Percentiles rank a stretch among this genome's conserved stretches.
Evolutionary conservation across 176 grass and related monocot genomes (phyloP).

Genomic region (Avena sativa): DNA sequence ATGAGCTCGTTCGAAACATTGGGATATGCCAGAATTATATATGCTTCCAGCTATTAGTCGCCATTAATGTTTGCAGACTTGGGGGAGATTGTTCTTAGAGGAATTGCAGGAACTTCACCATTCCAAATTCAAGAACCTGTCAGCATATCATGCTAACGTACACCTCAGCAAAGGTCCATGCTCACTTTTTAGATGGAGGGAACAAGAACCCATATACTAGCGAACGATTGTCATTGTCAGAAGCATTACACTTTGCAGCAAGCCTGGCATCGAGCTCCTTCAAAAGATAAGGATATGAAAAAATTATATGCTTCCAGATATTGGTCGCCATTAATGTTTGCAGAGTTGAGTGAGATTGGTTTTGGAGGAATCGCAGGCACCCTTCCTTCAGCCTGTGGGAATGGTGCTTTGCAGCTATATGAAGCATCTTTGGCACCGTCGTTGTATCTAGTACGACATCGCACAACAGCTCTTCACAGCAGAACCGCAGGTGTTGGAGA

Average conservation of each 20-base stretch:
- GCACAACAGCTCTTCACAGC: not conserved
- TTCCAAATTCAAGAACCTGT: too few relatives aligned
- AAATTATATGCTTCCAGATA: too few relatives aligned
- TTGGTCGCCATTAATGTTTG: too few relatives aligned
- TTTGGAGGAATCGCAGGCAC: not conserved
- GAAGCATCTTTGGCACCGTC: not conserved
- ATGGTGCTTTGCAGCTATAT: not conserved
- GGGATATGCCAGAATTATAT: not conserved
- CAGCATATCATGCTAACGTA: too few relatives aligned
- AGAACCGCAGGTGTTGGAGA: not conserved
- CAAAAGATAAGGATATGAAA: too few relatives aligned
- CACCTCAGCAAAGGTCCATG: too few relatives aligned
- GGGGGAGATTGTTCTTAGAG: not conserved
- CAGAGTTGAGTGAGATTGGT: too few relatives aligned
- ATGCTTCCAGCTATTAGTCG: not conserved
- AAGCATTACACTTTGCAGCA: too few relatives aligned
- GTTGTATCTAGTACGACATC: not conserved
- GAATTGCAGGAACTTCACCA: not conserved
- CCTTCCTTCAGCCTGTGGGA: not conserved
- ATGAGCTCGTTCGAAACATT: not conserved
- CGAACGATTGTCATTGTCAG: too few relatives aligned
- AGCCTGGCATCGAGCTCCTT: too few relatives aligned
- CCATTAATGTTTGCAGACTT: not conserved
- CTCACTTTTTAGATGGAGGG: too few relatives aligned
- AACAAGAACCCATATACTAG: too few relatives aligned